Evolutionary conservation across 345 rosid genomes (phyloP), one percentile per base, ranked within the genome.

Genomic region (Dipteronia dyeriana): DNA sequence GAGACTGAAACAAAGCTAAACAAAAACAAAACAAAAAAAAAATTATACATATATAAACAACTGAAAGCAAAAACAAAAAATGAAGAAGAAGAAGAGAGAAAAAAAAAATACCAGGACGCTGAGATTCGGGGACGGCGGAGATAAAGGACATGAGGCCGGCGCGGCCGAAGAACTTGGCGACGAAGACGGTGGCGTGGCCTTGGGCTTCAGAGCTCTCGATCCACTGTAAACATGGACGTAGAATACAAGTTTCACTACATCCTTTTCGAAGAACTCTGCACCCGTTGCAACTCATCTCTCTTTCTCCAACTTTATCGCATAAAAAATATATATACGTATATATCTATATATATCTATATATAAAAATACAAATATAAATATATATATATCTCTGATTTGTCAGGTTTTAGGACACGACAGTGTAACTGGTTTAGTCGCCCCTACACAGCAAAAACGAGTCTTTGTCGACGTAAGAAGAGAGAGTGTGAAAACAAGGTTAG

Each of bases 71-170:
- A 57, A 51, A 47, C 51, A 43, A 56, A 53, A 10, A 3, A 1
- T 0, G 43, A 19, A 43, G 5, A 9, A 31, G 4, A 6, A 12
- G 8, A 49, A 20, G 6, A 4, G 38, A 34, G 38, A 34, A 3
- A 20, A 10, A 13, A 17, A 0, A 41, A 23, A 26, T 86, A 96
- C 99, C 91, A 17, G 99, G 93, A 43, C 99, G 94, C 72, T 96
- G 97, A 45, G 87, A 34, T 70, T 94, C 97, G 2, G 97, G 97
- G 31, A 96, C 99, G 78, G 94, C 90, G 66, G 99, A 90, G 81
- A 96, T 94, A 84, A 96, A 96, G 26, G 99, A 96, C 97, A 94
- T 90, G 20, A 96, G 91, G 25, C 98, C 98, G 73, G 99, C 97
- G 29, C 99, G 98, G 75, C 99, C 99, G 57, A 96, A 96, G 82